Conservation (phyloP, 2,329 filamentous ascomycete species). For the Alternaria sp. region DNA sequence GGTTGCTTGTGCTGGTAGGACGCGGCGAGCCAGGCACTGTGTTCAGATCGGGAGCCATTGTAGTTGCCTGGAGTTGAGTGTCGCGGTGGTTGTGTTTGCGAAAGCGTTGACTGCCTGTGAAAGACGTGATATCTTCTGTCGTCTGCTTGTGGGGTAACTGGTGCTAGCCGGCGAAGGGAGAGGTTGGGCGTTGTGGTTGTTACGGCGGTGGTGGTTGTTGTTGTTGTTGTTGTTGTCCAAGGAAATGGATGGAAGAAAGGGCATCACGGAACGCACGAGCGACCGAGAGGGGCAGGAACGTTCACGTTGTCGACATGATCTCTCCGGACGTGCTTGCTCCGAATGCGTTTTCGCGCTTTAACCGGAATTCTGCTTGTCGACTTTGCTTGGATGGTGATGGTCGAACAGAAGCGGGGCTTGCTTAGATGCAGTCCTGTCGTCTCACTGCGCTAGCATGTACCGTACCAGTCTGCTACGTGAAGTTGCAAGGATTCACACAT, state of each 20-base stretch:
- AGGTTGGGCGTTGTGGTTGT: conserved; percentile 6
- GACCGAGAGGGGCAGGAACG: conserved; percentile 31
- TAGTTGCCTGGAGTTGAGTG: conserved; percentile 16
- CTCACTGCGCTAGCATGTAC: conserved; percentile 26
- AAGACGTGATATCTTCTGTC: neutral
- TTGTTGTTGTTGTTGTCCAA: conserved; percentile 12
- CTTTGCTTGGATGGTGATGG: conserved; percentile 25
- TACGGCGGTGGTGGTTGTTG: neutral
- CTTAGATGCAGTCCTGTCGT: conserved; percentile 23
- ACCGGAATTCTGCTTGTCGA: conserved; percentile 19
- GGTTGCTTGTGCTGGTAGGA: conserved; percentile 30
- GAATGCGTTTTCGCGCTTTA: conserved; percentile 12
- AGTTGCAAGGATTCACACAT: conserved; percentile 11
- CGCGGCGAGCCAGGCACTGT: conserved; percentile 53
- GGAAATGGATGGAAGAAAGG: conserved; percentile 16
- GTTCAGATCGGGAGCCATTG: conserved; percentile 62
- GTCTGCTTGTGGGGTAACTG: neutral
- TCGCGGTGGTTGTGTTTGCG: conserved; percentile 12
- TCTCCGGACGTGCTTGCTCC: conserved; percentile 7
- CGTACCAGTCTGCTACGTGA: neutral
- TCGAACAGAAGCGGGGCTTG: conserved; percentile 23
- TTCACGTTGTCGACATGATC: conserved; percentile 27
- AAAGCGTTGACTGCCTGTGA: conserved; percentile 4
- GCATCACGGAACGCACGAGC: conserved; percentile 21
- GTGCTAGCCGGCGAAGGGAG: conserved; percentile 17